Percentiles rank a stretch among this genome's conserved stretches.
These are phyloP conservation scores for Laguncularia racemosa DNA, from an alignment of 345 rosid genomes.

Conservation along the genomic window DNA sequence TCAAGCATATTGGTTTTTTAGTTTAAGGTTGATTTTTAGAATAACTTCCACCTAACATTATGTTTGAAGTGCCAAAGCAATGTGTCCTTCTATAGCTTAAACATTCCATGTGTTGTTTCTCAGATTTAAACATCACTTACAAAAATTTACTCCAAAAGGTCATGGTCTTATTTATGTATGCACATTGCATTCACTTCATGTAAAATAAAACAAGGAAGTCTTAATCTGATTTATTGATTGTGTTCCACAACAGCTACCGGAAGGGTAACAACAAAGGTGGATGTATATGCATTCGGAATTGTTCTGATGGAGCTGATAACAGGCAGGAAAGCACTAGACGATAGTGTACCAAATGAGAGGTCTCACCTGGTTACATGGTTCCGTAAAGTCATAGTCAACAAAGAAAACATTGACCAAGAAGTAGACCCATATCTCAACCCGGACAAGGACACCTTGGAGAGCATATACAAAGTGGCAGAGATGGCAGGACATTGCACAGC, in stretches of 20 bases:
- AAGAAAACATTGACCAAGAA: conserved; percentile 52
- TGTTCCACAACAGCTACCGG: conserved; percentile 56
- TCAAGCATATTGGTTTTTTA: too few relatives aligned
- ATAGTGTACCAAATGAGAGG: conserved; percentile 51
- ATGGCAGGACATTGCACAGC: conserved; percentile 90
- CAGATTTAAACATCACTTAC: too few relatives aligned
- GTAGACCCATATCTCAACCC: conserved; percentile 44
- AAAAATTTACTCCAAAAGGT: too few relatives aligned
- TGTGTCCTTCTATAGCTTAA: too few relatives aligned
- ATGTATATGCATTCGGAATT: conserved; percentile 79
- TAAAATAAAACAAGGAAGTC: too few relatives aligned
- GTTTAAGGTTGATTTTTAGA: too few relatives aligned
- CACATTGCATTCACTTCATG: too few relatives aligned
- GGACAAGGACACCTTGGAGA: conserved; percentile 53
- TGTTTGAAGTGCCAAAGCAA: too few relatives aligned
- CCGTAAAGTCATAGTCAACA: conserved; percentile 48
- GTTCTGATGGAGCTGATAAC: conserved; percentile 83
- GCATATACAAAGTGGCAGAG: conserved; percentile 63
- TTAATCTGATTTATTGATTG: neutral
- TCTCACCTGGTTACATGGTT: conserved; percentile 83
- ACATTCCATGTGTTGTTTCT: too few relatives aligned
- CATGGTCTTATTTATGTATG: too few relatives aligned
- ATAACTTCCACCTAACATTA: too few relatives aligned
- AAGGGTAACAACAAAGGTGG: conserved; percentile 84
- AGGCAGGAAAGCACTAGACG: conserved; percentile 79